Conservation (phyloP, 306 rosid species). For the Vigna radiata region DNA sequence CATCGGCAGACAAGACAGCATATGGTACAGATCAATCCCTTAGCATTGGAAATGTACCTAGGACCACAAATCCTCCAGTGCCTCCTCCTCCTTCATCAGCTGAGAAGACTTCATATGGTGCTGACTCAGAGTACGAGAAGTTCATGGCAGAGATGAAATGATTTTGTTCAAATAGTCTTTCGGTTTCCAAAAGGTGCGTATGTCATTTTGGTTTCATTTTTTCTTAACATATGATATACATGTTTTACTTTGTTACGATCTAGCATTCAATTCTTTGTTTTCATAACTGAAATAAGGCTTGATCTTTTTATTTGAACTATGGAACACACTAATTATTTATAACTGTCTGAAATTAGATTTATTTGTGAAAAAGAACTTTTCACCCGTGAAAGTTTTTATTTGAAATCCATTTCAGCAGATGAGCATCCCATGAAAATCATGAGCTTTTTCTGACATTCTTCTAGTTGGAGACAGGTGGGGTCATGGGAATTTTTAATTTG, state of each 20-base stretch:
- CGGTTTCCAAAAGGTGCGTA: constrained; percentile 56
- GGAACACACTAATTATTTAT: constrained; percentile 1
- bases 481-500: background rate
- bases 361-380: background rate
- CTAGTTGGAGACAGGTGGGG: constrained; percentile 21
- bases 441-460: constrained; percentile 16
- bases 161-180: constrained; percentile 44
- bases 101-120: constrained; percentile 67
- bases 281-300: constrained; percentile 22
- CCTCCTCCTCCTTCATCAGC: constrained; percentile 68
- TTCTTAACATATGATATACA: constrained; percentile 6
- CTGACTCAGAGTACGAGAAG: constrained; percentile 93
- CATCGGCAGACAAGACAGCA: constrained; percentile 61
- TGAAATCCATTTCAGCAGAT: constrained; percentile 11
- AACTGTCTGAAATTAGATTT: background rate
- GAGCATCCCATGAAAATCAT: constrained; percentile 19
- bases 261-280: constrained; percentile 29
- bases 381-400: background rate
- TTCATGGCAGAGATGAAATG: constrained; percentile 99
- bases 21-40: constrained; percentile 69
- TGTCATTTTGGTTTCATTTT: constrained; percentile 2
- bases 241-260: constrained; percentile 5
- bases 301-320: constrained; percentile 1
- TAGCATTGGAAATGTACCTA: constrained; percentile 68
- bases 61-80: constrained; percentile 73